Evolutionary conservation across 2,329 filamentous ascomycete species (phyloP).

Genomic region (Aaosphaeria arxii): DNA sequence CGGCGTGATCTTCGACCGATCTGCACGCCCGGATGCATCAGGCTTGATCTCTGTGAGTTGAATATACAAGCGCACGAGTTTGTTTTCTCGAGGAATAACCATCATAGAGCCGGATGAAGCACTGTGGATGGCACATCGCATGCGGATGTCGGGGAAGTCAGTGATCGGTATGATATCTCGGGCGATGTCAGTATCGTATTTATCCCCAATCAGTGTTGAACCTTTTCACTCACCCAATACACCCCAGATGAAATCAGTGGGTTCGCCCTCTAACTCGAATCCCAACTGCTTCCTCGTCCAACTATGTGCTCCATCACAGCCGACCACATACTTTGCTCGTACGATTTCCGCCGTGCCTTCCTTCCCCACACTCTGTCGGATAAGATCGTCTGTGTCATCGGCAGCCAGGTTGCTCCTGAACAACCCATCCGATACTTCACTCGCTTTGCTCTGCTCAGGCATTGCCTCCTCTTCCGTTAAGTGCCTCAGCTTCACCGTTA

Average conservation of each 20-base stretch:
- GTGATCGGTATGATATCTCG: slow-evolving; percentile 52
- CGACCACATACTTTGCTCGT: slow-evolving; percentile 62
- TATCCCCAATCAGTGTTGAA: not conserved
- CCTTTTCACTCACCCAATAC: slow-evolving; percentile 38
- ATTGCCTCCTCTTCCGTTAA: slow-evolving; percentile 58
- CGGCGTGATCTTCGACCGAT: slow-evolving; percentile 62
- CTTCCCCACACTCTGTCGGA: slow-evolving; percentile 37
- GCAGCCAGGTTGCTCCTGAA: slow-evolving; percentile 58
- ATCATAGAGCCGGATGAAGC: slow-evolving; percentile 57
- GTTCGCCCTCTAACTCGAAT: slow-evolving; percentile 55
- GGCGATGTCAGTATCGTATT: slow-evolving; percentile 10
- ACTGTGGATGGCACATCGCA: slow-evolving; percentile 58
- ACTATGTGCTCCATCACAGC: slow-evolving; percentile 66
- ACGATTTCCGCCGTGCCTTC: slow-evolving; percentile 43
- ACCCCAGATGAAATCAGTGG: slow-evolving; percentile 53
- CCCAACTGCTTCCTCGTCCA: slow-evolving; percentile 61
- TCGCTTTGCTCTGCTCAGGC: slow-evolving; percentile 40
- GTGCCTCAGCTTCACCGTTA: slow-evolving; percentile 58
- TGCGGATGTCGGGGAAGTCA: slow-evolving; percentile 60
- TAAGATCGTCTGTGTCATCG: slow-evolving; percentile 57
- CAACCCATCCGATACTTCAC: slow-evolving; percentile 48
- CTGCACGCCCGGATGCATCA: slow-evolving; percentile 46
- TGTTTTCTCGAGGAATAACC: slow-evolving; percentile 64
- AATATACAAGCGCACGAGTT: slow-evolving; percentile 63
- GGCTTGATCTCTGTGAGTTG: slow-evolving; percentile 54